These are phyloP conservation scores for Rhizopus arrhizus DNA, from an alignment of 371 early-diverging fungal species.

Conservation along the genomic window DNA sequence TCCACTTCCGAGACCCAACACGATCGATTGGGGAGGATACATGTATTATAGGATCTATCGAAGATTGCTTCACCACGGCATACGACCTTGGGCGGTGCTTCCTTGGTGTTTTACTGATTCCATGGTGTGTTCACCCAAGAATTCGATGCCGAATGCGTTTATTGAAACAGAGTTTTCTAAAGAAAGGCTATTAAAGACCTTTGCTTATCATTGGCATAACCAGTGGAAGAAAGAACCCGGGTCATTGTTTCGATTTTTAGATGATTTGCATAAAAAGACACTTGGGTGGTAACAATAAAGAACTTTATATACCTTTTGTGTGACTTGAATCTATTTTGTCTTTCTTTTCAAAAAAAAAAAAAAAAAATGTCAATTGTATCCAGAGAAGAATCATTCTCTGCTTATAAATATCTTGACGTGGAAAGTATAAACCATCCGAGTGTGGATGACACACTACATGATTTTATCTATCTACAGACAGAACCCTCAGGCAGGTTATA, in stretches of 20 bases:
- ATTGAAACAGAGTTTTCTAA: constrained; percentile 47
- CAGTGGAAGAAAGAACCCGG: constrained; percentile 59
- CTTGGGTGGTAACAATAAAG: constrained; percentile 40
- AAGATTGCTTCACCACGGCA: constrained; percentile 47
- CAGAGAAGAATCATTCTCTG: not conserved
- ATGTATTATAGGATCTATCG: constrained; percentile 56
- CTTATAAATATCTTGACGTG: not conserved
- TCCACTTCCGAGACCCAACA: constrained; percentile 47
- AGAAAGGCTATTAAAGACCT: constrained; percentile 45
- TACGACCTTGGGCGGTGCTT: constrained; percentile 50
- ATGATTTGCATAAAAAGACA: constrained; percentile 41
- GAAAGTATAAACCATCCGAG: not conserved
- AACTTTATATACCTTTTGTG: not conserved
- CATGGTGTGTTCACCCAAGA: constrained; percentile 49
- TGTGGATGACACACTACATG: not conserved
- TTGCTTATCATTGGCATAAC: constrained; percentile 63
- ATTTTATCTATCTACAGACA: too few species aligned
- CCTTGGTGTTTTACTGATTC: constrained; percentile 63
- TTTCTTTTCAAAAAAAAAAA: not conserved
- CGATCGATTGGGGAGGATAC: constrained; percentile 58
- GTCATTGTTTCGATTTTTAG: constrained; percentile 49
- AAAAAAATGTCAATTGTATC: not conserved
- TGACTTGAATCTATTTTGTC: not conserved
- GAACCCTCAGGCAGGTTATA: too few species aligned
- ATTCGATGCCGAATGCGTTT: constrained; percentile 59